A percentile compares a stretch with the other conserved stretches of the same genome.
Conservation (phyloP, 2,329 filamentous ascomycete species). For the Claviceps fusiformis region DNA sequence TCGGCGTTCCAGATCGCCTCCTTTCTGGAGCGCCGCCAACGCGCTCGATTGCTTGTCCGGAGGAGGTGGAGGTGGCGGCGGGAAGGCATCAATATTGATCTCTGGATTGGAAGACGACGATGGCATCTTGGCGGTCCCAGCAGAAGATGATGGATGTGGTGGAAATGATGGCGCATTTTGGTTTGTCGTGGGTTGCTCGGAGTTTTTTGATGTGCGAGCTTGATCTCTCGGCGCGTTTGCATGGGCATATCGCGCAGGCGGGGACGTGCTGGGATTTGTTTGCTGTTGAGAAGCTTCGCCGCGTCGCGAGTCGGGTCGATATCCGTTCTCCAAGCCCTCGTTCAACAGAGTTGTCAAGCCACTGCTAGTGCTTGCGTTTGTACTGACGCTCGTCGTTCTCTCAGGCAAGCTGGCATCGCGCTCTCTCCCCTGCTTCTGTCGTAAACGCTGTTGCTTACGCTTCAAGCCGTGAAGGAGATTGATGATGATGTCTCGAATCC, state of each 20-base stretch:
- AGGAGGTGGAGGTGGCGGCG: constrained; percentile 57
- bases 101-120: constrained; percentile 25
- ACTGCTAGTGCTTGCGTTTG: constrained; percentile 41
- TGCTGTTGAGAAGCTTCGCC: constrained; percentile 15
- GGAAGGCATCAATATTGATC: constrained; percentile 51
- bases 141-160: constrained; percentile 47
- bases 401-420: constrained; percentile 33
- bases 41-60: constrained; percentile 74
- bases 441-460: constrained; percentile 84
- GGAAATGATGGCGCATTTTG: constrained; percentile 64
- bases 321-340: constrained; percentile 43
- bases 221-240: constrained; percentile 32
- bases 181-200: constrained; percentile 55
- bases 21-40: constrained; percentile 76
- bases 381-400: constrained; percentile 45
- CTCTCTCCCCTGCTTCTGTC: constrained; percentile 47
- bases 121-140: constrained; percentile 34
- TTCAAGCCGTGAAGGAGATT: constrained; percentile 92
- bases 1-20: constrained; percentile 80
- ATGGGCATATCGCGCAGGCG: constrained; percentile 30
- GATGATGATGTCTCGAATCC: constrained; percentile 97
- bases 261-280: constrained; percentile 25
- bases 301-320: constrained; percentile 25
- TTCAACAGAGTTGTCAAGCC: constrained; percentile 43
- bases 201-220: constrained; percentile 34